These are phyloP conservation scores for Alectoria sarmentosa DNA, from an alignment of 495 filamentous ascomycete species.

Conservation along the genomic window DNA sequence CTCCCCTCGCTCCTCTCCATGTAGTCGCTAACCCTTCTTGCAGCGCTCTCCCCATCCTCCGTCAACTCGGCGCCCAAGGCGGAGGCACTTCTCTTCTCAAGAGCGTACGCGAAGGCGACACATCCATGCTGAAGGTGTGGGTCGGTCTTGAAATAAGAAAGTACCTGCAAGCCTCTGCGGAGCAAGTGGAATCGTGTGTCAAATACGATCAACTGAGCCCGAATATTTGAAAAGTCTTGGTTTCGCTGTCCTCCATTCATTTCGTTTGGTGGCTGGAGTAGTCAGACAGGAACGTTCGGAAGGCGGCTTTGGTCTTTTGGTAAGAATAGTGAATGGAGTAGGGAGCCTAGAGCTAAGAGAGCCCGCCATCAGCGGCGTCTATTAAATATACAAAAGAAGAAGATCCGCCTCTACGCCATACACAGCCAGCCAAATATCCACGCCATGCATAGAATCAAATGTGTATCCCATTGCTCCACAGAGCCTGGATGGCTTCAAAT, in stretches of 20 bases:
- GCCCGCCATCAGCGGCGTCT: not conserved
- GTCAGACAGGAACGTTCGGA: not conserved
- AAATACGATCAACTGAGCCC: conserved; percentile 77
- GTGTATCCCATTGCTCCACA: not conserved
- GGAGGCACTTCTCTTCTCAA: conserved; percentile 53
- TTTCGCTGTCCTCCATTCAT: not conserved
- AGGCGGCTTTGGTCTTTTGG: not conserved
- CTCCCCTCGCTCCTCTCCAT: not conserved
- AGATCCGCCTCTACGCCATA: not conserved
- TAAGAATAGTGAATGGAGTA: not conserved
- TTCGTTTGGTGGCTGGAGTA: not conserved
- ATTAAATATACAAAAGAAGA: not conserved
- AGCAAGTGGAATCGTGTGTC: conserved; percentile 74
- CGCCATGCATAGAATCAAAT: not conserved
- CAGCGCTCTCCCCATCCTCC: conserved; percentile 84
- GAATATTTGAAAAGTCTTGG: conserved; percentile 52
- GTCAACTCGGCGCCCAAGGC: conserved; percentile 76
- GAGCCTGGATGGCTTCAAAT: not conserved
- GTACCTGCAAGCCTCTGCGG: conserved; percentile 79
- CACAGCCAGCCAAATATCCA: not conserved
- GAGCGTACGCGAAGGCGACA: conserved; percentile 59
- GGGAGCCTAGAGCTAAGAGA: not conserved
- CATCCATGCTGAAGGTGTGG: conserved; percentile 94
- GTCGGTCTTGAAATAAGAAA: conserved; percentile 81
- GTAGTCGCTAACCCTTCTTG: conserved; percentile 6